Base-by-base conservation (phyloP, 352 stramenopile genomes). In the Thraustotheca clavata region DNA sequence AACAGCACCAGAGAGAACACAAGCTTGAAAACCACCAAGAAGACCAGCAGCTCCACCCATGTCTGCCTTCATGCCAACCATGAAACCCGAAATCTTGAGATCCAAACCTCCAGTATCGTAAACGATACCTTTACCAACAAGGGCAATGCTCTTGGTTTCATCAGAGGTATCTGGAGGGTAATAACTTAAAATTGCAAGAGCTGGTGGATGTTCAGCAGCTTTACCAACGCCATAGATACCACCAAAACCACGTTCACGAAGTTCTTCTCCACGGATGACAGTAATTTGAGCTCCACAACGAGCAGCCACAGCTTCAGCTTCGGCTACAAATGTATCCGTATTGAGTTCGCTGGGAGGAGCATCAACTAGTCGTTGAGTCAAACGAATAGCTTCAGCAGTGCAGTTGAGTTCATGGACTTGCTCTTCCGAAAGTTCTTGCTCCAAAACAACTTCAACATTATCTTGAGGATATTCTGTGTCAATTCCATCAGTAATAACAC, bases 61-160 rank as follows among this genome's bases (percentile, higher is more conserved):
- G 69, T 97, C 91, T 29, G 77, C 79, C 80, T 98, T 98, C 91
- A 97, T 97, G 38, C 88, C 89, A 50, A 79, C 78, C 89, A 97
- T 97, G 66, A 73, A 71, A 34, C 76, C 77, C 24, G 74, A 72
- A 22, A 76, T 87, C 80, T 98, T 98, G 74, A 98, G 88, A 40
- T 79, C 90, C 5, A 98, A 77, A 49, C 95, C 95, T 49, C 94
- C 95, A 27, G 95, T 98, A 77, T 98, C 95, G 72, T 98, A 98
- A 14, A 98, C 83, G 73, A 98, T 98, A 33, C 93, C 94, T 71
- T 98, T 98, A 55, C 94, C 94, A 14, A 98, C 91, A 47, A 98
- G 73, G 4, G 75, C 83, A 1, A 90, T 69, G 52, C 89, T 76
- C 59, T 77, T 72, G 24, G 39, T 60, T 9, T 69, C 60, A 18